A percentile compares a stretch with the other conserved stretches of the same genome.
These are phyloP conservation scores for Boletus semigastroideus DNA, from an alignment of 1,284 basidiomycete genomes.

Conservation along the genomic window DNA sequence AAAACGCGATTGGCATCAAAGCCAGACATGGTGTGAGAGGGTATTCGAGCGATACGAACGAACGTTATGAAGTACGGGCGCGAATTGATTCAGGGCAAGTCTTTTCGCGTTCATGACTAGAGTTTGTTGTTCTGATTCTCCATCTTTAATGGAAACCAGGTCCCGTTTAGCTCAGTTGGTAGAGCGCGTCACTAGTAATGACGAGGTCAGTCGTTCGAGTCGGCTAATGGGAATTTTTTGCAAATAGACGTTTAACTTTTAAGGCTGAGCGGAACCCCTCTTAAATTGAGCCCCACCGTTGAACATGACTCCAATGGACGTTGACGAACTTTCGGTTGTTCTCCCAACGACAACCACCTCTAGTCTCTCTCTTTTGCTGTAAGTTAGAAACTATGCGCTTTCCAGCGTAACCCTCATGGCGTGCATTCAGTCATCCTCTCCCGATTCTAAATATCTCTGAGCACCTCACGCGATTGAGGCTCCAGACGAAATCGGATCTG, in stretches of 20 bases:
- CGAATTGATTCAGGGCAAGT: constrained; percentile 44
- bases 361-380: constrained; percentile 71
- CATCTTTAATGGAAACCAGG: not conserved
- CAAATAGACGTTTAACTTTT: not conserved
- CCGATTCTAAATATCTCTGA: constrained; percentile 97
- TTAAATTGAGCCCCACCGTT: constrained; percentile 1
- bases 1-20: constrained; percentile 82
- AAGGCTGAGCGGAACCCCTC: not conserved
- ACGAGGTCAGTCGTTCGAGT: constrained; percentile 53
- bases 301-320: constrained; percentile 73
- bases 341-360: constrained; percentile 67
- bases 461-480: constrained; percentile 81
- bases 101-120: constrained; percentile 38
- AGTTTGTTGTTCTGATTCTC: too few species aligned
- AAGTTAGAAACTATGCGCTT: constrained; percentile 27
- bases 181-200: constrained; percentile 62
- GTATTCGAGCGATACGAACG: constrained; percentile 2
- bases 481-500: constrained; percentile 62
- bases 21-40: constrained; percentile 52
- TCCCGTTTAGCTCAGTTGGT: constrained; percentile 58
- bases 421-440: constrained; percentile 77
- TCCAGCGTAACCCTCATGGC: constrained; percentile 9
- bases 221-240: constrained; percentile 46
- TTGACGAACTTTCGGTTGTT: constrained; percentile 71
- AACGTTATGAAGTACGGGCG: constrained; percentile 11